Conservation (phyloP, 1,139 yeast genomes). For the Sugiyamaella castrensis region DNA sequence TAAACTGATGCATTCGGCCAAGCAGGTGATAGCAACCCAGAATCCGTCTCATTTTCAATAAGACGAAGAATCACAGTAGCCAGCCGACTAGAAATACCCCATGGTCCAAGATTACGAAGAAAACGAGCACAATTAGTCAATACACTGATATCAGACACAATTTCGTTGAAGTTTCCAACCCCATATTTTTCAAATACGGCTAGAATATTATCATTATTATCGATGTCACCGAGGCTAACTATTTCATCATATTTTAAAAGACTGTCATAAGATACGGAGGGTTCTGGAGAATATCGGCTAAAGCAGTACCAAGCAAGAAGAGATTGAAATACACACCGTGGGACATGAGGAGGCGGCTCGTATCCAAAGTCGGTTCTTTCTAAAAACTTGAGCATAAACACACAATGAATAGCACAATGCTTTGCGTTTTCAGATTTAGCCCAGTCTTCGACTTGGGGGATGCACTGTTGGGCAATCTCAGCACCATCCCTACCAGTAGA, state of each 20-base stretch:
- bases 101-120: not conserved
- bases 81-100: not conserved
- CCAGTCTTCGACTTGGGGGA: not conserved
- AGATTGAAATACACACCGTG: not conserved
- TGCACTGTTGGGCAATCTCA: not conserved
- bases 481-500: not conserved
- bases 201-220: not conserved
- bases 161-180: not conserved
- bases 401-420: not conserved
- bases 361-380: not conserved
- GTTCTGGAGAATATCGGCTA: not conserved
- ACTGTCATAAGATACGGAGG: not conserved
- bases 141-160: not conserved
- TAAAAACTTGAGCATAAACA: not conserved
- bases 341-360: not conserved
- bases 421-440: not conserved
- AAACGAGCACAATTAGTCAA: not conserved
- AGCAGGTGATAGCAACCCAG: no score
- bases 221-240: no score
- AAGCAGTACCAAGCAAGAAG: constrained; percentile 1
- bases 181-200: not conserved
- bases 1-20: no score
- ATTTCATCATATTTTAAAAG: not conserved
- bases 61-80: not conserved
- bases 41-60: not conserved